Evolutionary conservation across 306 rosid genomes (phyloP).

Genomic region (Begonia fuchsioides): DNA sequence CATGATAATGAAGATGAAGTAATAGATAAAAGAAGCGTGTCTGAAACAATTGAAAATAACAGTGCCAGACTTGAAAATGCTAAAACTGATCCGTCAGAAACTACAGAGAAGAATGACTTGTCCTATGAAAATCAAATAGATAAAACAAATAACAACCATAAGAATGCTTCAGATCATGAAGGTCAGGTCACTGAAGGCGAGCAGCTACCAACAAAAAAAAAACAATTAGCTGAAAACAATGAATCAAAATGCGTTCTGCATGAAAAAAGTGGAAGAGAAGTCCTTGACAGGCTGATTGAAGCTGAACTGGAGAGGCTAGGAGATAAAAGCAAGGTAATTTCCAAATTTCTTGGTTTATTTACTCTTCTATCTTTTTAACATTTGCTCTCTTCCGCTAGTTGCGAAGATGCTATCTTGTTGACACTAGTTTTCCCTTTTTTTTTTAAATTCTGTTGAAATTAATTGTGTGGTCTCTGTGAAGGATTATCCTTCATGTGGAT

Average conservation of each 20-base stretch:
- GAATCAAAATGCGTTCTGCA: slow-evolving; percentile 16
- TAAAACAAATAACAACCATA: slow-evolving; percentile 22
- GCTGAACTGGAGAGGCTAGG: slow-evolving; percentile 60
- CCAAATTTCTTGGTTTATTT: not conserved
- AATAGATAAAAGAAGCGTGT: slow-evolving; percentile 29
- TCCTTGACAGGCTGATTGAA: slow-evolving; percentile 78
- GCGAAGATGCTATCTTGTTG: too few species aligned
- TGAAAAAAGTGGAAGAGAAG: slow-evolving; percentile 32
- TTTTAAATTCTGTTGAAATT: too few species aligned
- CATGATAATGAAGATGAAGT: slow-evolving; percentile 16
- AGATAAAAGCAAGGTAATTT: slow-evolving; percentile 70
- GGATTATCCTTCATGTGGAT: too few species aligned
- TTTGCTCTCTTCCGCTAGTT: too few species aligned
- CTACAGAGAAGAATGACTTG: slow-evolving; percentile 21
- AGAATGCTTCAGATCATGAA: slow-evolving; percentile 12
- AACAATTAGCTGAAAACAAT: slow-evolving; percentile 39
- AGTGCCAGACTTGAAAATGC: slow-evolving; percentile 13
- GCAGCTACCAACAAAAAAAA: slow-evolving; percentile 41
- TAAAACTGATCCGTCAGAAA: slow-evolving; percentile 20
- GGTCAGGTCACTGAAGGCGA: slow-evolving; percentile 17
- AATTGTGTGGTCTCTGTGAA: too few species aligned
- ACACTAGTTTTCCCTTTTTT: too few species aligned
- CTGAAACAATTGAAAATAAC: slow-evolving; percentile 16
- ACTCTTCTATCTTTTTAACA: not conserved
- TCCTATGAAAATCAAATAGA: slow-evolving; percentile 12